Base-by-base conservation (phyloP, 352 stramenopile genomes). In the Globisporangium uncinulatum region DNA sequence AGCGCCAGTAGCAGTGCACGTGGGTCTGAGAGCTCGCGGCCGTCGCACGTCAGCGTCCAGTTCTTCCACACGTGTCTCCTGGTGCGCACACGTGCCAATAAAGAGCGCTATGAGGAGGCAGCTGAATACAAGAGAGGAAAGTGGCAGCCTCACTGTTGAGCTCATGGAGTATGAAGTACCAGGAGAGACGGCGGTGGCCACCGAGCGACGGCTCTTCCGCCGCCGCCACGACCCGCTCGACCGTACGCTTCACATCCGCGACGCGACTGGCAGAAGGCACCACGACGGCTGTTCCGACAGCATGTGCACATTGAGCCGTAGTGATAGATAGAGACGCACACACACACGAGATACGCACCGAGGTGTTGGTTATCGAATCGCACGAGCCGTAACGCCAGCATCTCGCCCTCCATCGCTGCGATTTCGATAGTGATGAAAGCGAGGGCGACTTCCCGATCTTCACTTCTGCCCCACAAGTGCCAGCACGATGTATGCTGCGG, bases 61-160 rank as follows among this genome's bases (percentile, higher is more conserved):
- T 45, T 49, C 53, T 47, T 68, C 64, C 64, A 71, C 29, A 68
- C 51, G 19, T n/a, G 31, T 15, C 49, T 55, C 54, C 64, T 62
- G 67, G 29, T 29, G 6, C 9, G 21, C 10, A 47, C 19, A 17
- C n/a, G 21, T 2, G 19, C 9, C 7, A 8, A 5, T 43, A 59
- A 39, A 39, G 34, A 31, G 20, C 6, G 17, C 44, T 14, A 9
- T 59, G 20, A 51, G 31, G 11, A 24, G 8, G n/a, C n/a, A n/a
- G n/a, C n/a, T n/a, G n/a, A n/a, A n/a, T n/a, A n/a, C n/a, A n/a
- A n/a, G n/a, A n/a, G n/a, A n/a, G n/a, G n/a, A n/a, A n/a, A n/a
- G 17, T 20, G 47, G 15, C 48, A 19, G 47, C 17, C n/a, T n/a
- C n/a, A n/a, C n/a, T n/a, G n/a, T n/a, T n/a, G n/a, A n/a, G n/a